Conservation (phyloP, 306 rosid genomes). For the Potentilla sterilis region DNA sequence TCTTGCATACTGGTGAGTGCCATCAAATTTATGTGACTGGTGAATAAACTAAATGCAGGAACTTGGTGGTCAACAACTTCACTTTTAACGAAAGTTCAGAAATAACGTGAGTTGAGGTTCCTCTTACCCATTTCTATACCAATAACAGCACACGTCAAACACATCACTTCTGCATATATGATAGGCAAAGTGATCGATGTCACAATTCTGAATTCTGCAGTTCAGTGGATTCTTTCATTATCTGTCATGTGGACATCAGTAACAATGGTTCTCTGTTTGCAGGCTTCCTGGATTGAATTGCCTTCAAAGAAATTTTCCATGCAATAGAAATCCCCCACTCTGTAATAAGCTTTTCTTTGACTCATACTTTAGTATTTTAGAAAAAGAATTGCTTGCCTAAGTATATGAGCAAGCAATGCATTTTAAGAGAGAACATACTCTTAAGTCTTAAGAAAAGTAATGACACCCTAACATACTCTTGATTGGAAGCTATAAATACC, state of each 20-base stretch:
- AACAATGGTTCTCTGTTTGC: neutral
- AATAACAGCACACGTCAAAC: neutral
- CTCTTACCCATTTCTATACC: neutral
- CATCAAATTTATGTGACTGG: neutral
- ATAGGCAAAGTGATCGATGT: neutral
- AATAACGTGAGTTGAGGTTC: constrained; percentile 14
- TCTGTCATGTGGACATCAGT: neutral
- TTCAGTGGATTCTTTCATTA: neutral
- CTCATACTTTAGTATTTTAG: neutral
- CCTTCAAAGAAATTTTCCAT: constrained; percentile 26
- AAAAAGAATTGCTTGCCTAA: no score
- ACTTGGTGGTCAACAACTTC: constrained; percentile 35
- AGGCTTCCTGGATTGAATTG: constrained; percentile 28
- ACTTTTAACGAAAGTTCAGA: constrained; percentile 12
- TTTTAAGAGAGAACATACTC: no score
- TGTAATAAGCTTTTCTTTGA: constrained; percentile 7
- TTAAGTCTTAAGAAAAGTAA: no score
- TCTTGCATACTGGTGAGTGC: neutral
- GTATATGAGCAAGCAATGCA: no score
- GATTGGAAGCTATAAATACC: no score
- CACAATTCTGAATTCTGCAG: neutral
- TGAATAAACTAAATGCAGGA: constrained; percentile 21
- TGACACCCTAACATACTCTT: no score
- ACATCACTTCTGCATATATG: neutral
- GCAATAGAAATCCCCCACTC: constrained; percentile 19